Evolutionary conservation across 2,329 filamentous ascomycete genomes (phyloP), one percentile per base, ranked within the genome.

Genomic region (Aspergillus sp.): DNA sequence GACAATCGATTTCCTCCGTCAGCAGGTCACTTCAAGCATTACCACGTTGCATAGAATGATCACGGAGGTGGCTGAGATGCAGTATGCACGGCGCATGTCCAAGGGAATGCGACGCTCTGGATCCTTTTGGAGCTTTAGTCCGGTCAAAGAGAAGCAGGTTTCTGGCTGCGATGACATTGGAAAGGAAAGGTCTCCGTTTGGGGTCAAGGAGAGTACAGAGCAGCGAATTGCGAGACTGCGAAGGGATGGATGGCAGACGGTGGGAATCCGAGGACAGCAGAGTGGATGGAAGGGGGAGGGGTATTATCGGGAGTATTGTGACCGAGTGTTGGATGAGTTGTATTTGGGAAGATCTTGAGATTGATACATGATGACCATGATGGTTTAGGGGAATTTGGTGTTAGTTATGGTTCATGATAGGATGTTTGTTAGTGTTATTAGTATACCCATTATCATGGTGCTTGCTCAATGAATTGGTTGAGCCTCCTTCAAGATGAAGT

Each of bases 111-210:
- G 66, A 5, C 75, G 73, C 2, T 68, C 72, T 5, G 67, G 67
- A 1, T 78, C 77, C 0, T 78, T 77, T 58, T 79, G 77, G 77
- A 77, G 69, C 19, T 78, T 79, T 44, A 70, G 66, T 19, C 71
- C 72, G 3, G 54, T 71, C 6, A 64, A 70, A 48, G 54, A 60
- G 19, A 41, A 57, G 8, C 41, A 61, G 1, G 19, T 44, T 23
- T 2, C 39, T 27, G 21, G 2, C n/a, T 13, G 2, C 5, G 23
- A 8, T 48, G 44, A 15, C 5, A 13, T 15, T 7, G 19, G 21
- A 17, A 15, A 8, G n/a, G 23, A 5, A 11, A 32, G 2, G 15
- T 49, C 21, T 13, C 8, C 21, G 13, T 49, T 30, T 19, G 39
- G 39, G 15, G 3, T 49, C 3, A 32, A 50, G 10, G 47, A 50